These are phyloP conservation scores for Colletotrichum somersetense DNA, from an alignment of 2,329 filamentous ascomycete species.

Conservation along the genomic window DNA sequence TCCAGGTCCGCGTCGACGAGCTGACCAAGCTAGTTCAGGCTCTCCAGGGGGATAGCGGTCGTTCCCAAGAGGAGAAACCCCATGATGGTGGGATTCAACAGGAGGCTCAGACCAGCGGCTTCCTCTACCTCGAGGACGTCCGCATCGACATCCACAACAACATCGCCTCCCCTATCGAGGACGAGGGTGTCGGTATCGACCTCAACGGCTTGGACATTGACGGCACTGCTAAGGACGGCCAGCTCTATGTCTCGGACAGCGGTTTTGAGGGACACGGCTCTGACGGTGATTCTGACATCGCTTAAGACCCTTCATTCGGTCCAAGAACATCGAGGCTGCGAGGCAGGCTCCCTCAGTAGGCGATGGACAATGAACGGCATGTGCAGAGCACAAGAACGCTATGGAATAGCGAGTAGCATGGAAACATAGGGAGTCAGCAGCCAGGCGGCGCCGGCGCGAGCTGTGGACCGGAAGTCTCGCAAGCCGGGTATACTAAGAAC, in stretches of 20 bases:
- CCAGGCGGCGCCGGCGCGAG: not conserved
- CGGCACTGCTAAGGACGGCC: conserved; percentile 2
- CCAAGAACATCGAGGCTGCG: too few species aligned
- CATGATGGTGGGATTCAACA: not conserved
- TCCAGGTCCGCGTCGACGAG: not conserved
- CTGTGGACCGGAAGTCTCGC: not conserved
- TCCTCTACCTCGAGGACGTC: not conserved
- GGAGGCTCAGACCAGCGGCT: not conserved
- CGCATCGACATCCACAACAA: not conserved
- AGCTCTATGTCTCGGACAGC: conserved; percentile 8
- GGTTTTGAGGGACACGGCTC: conserved; percentile 8
- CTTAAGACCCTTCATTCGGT: not conserved
- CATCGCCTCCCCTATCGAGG: not conserved
- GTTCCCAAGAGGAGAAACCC: not conserved
- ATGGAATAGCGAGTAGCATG: not conserved
- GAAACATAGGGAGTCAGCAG: not conserved
- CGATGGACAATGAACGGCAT: too few species aligned
- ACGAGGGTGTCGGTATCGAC: not conserved
- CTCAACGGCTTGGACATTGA: conserved; percentile 9
- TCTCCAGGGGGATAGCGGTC: not conserved
- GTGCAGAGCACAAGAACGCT: not conserved
- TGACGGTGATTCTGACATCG: not conserved
- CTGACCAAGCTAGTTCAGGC: not conserved
- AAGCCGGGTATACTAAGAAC: not conserved
- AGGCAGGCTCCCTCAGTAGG: not conserved